phyloP scores from a whole-genome alignment of 257 asterid genomes.

The Salvia miltiorrhiza region DNA sequence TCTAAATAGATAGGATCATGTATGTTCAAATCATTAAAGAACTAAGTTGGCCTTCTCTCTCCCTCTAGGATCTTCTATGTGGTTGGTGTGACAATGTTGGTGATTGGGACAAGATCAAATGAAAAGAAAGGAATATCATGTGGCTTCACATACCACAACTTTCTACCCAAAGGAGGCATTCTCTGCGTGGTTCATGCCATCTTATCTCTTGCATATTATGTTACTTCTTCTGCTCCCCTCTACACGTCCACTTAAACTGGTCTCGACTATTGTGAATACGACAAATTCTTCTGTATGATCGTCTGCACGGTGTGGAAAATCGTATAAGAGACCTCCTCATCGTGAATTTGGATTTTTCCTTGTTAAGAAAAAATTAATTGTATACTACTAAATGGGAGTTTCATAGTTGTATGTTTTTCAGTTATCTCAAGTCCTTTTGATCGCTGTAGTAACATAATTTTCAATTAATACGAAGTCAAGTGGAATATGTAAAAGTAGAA shows the following conservation, averaged over 20 bases:
- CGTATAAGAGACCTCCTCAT: no score
- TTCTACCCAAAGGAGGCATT: slow-evolving; percentile 72
- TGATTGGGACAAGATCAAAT: slow-evolving; percentile 69
- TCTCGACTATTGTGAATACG: not conserved
- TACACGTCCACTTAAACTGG: not conserved
- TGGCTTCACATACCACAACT: slow-evolving; percentile 72
- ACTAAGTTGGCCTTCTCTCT: not conserved
- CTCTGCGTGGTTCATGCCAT: slow-evolving; percentile 67
- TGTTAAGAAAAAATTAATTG: no score
- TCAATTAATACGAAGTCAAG: no score
- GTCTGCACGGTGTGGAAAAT: no score
- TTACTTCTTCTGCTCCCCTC: slow-evolving; percentile 38
- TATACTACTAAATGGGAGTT: not conserved
- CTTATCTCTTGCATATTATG: slow-evolving; percentile 61
- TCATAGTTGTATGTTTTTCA: not conserved
- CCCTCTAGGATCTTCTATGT: slow-evolving; percentile 57
- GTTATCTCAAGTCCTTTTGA: not conserved
- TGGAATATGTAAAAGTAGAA: no score
- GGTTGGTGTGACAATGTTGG: slow-evolving; percentile 61
- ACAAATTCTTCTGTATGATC: no score
- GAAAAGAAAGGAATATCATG: slow-evolving; percentile 67
- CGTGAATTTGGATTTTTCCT: no score
- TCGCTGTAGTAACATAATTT: not conserved
- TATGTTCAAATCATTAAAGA: not conserved
- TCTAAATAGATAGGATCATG: not conserved